Evolutionary conservation across 495 filamentous ascomycete species (phyloP).

Genomic region (Neurospora tetrasperma): DNA sequence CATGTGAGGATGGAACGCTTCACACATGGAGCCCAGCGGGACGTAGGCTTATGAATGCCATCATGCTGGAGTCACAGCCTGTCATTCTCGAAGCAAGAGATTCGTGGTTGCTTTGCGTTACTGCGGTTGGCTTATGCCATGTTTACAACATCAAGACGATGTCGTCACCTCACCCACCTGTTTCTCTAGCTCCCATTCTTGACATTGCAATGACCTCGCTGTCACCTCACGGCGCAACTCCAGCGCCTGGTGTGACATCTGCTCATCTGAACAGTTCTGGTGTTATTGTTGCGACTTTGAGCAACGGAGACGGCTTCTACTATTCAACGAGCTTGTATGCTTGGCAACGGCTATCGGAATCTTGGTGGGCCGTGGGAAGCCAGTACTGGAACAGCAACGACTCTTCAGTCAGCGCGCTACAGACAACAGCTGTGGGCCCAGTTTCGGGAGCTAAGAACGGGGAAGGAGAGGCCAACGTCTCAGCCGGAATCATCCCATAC

Average conservation of each 20-base stretch:
- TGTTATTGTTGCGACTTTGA: conserved; percentile 70
- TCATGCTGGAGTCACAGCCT: conserved; percentile 84
- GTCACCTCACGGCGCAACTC: conserved; percentile 58
- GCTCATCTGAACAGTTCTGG: conserved; percentile 84
- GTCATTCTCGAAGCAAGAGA: conserved; percentile 86
- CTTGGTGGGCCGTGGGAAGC: conserved; percentile 96
- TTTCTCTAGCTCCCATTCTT: conserved; percentile 81
- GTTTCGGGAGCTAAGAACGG: conserved; percentile 23
- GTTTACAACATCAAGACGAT: conserved; percentile 90
- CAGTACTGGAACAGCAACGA: conserved; percentile 99
- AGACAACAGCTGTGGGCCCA: conserved; percentile 53
- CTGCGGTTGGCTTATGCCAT: conserved; percentile 78
- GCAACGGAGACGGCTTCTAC: conserved; percentile 84
- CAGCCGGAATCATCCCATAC: conserved; percentile 83
- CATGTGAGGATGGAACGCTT: conserved; percentile 87
- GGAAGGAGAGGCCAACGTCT: conserved; percentile 52
- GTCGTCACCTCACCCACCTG: conserved; percentile 74
- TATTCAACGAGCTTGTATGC: conserved; percentile 73
- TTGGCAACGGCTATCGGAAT: conserved; percentile 92
- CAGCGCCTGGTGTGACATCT: conserved; percentile 72
- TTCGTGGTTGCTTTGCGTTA: conserved; percentile 81
- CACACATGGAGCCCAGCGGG: conserved; percentile 95
- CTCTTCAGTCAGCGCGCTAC: conserved; percentile 65
- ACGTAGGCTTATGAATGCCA: conserved; percentile 67
- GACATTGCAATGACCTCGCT: conserved; percentile 63